phyloP scores from a whole-genome alignment of 352 stramenopile species.

The Globisporangium irregulare region DNA sequence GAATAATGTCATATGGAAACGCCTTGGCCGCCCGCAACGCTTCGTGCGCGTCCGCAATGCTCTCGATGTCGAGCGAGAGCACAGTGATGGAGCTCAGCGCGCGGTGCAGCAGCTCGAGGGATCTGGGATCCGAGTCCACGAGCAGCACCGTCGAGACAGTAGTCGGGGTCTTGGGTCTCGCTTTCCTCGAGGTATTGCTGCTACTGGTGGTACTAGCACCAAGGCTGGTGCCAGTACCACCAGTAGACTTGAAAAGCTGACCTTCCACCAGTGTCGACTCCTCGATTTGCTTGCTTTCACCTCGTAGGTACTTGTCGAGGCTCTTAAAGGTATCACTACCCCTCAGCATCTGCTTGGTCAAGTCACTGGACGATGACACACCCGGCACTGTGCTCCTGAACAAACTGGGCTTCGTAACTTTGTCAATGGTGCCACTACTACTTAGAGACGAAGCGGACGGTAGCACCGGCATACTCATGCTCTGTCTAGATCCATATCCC shows the following conservation, averaged over 20 bases:
- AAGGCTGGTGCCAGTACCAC: background rate
- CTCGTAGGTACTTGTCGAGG: constrained; percentile 65
- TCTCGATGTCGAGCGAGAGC: constrained; percentile 47
- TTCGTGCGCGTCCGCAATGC: constrained; percentile 49
- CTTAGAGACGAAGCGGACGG: background rate
- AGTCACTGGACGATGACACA: background rate
- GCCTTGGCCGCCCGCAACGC: constrained; percentile 50
- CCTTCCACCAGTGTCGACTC: constrained; percentile 28
- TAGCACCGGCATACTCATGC: constrained; percentile 13
- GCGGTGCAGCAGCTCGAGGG: constrained; percentile 37
- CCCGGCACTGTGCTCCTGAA: background rate
- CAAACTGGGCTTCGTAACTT: background rate
- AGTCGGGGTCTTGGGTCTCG: constrained; percentile 5
- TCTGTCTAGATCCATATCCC: background rate
- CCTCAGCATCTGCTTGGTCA: constrained; percentile 22
- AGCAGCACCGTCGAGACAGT: constrained; percentile 24
- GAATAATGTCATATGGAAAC: constrained; percentile 74
- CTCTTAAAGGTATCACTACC: constrained; percentile 29
- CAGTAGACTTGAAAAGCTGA: constrained; percentile 32
- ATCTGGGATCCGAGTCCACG: constrained; percentile 32
- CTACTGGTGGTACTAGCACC: background rate
- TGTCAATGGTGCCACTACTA: background rate
- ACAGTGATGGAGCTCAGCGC: constrained; percentile 21
- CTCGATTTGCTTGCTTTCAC: constrained; percentile 50
- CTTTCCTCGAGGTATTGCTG: background rate